Conservation (phyloP, 495 filamentous ascomycete species). For the Penicillium verhagenii region DNA sequence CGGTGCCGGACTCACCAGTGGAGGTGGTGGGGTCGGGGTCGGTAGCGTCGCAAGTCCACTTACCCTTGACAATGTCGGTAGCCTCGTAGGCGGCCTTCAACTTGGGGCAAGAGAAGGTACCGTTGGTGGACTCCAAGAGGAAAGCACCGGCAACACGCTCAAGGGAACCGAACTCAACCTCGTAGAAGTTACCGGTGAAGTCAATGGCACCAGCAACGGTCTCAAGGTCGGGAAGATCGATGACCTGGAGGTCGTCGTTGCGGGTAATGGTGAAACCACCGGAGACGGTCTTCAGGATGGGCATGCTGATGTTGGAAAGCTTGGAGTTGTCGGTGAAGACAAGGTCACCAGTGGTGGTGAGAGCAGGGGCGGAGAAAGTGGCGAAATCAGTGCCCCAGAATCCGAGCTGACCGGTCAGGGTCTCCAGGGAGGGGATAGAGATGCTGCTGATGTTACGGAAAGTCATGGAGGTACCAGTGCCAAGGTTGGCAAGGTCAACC, state of each 20-base stretch:
- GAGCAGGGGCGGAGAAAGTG: constrained; percentile 69
- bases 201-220: constrained; percentile 83
- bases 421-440: constrained; percentile 70
- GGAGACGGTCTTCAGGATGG: constrained; percentile 62
- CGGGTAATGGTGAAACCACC: constrained; percentile 83
- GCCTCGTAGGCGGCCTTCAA: constrained; percentile 42
- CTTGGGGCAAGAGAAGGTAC: constrained; percentile 54
- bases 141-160: constrained; percentile 80
- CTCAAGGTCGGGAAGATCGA: constrained; percentile 66
- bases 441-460: constrained; percentile 79
- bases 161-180: constrained; percentile 64
- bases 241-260: constrained; percentile 68
- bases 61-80: constrained; percentile 50
- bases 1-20: constrained; percentile 42
- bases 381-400: constrained; percentile 79
- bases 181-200: constrained; percentile 79
- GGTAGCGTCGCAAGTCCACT: constrained; percentile 53
- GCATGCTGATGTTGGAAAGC: constrained; percentile 75
- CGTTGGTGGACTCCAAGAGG: constrained; percentile 71
- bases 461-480: constrained; percentile 77
- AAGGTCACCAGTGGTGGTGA: constrained; percentile 74
- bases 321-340: constrained; percentile 75
- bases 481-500: constrained; percentile 77
- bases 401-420: constrained; percentile 74
- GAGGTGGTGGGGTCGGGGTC: constrained; percentile 40